Base-by-base conservation (phyloP, 805 yeast genomes). In the Blastobotrys peoriensis region DNA sequence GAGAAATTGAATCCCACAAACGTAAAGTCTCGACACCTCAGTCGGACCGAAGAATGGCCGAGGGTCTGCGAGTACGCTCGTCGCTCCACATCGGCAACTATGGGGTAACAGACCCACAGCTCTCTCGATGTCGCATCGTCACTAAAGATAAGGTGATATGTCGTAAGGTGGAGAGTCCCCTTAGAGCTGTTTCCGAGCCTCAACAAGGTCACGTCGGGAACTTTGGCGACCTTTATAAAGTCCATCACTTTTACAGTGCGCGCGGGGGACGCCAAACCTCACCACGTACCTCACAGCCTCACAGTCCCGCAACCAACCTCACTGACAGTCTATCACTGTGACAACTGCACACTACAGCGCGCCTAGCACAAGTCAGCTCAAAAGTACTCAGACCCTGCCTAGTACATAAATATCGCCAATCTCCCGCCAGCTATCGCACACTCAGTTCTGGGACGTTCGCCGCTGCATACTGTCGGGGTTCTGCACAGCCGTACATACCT, bases 81-180 rank as follows among this genome's bases (percentile, higher is more conserved):
- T 33, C 60, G 51, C 38, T 54, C 53, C 20, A 56, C 57, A 34
- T 62, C 70, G 39, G 78, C 81, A 25, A 89, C 79, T 50, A 88
- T 76, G 1, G 97, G 96, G 62, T 87, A 91, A 47, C 95, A 83
- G 23, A 87, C 74, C 98, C 98, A 93, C 23, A 86, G 76, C 61
- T 93, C 98, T 46, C 79, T 68, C 5, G 54, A 54, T 19, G 53
- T 60, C 52, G 48, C 51, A 3, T 46, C 47, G 13, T 58, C 58
- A 5, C 61, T 65, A 60, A 83, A 84, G 28, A 84, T 83, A 54
- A 85, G 62, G 64, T 85, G 93, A 59, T 84, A 89, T 4, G 86
- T 76, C 2, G 89, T 82, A 37, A 84, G 63, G 58, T 81, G 89
- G 22, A 84, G 59, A 2, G 80, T 70, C 1, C 91, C 93, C 9